Base-by-base conservation (phyloP, 345 rosid genomes). In the Trapa bicornis region DNA sequence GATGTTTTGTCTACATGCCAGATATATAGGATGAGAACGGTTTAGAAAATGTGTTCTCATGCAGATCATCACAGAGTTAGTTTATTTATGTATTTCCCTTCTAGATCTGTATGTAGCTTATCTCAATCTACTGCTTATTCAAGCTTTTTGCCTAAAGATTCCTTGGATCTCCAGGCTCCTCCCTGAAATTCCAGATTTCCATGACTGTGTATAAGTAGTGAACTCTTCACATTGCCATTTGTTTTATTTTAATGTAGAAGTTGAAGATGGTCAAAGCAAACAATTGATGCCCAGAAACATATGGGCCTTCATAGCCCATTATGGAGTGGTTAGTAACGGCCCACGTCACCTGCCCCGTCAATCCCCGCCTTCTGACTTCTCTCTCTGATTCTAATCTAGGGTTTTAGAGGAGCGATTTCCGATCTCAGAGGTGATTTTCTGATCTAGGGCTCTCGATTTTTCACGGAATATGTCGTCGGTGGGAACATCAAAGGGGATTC, bases 401-500 rank as follows among this genome's bases (percentile, higher is more conserved):
- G 56, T 13, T 13, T 50, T 50, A 10, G 61, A 56, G 61, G 3
- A 1, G 61, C 0, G 61, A n/a, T 56, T 50, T 41, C 7, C 43
- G n/a, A 1, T 2, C 35, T 47, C 15, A 2, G 58, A 17, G 14
- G 16, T 29, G 39, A 17, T 22, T 64, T 1, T 10, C 43, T 41
- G 35, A 1, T 38, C 5, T n/a, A 16, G 66, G 43, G 47, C 33
- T 41, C n/a, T 15, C 10, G 11, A 22, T 61, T 13, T 33, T 61
- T 13, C 4, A 3, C 35, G 38, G 39, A 33, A 66, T 37, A 89
- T 90, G 98, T 90, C 94, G 57, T 71, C 84, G 0, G 36, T 88
- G 39, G 92, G 97, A 61, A 81, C 96, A 68, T 79, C 91, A 33
- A 90, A 88, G 73, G 90, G 92, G 50, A 52, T 90, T 69, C 72